Evolutionary conservation across 2,329 filamentous ascomycete genomes (phyloP), one percentile per base, ranked within the genome.

Genomic region (Paecilomyces variotii): DNA sequence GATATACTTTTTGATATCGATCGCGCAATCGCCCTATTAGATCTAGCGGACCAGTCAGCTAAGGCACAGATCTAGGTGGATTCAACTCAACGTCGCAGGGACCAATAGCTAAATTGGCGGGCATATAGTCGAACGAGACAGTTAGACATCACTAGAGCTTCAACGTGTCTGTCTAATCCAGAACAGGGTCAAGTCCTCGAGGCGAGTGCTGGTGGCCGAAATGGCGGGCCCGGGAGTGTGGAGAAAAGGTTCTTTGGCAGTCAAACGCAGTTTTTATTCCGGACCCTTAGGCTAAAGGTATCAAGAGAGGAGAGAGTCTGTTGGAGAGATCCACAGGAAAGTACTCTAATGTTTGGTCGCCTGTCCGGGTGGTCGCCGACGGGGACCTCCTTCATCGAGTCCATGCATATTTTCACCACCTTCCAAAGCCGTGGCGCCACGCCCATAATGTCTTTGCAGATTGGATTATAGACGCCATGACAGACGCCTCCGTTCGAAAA

Each of bases 351-450:
- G 39, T 45, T 45, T 32, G 11, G 35, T 45, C n/a, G n/a, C 12
- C 35, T 14, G 39, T 14, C 39, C 19, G 39, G 2, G 19, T 45
- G 39, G 39, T 45, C 39, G 39, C 39, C 39, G 39, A 45, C 39
- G 39, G 39, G 39, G 39, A 45, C 39, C 39, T 45, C 30, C 39
- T 45, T 10, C 30, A 32, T 61, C n/a, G 58, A 27, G 28, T 50
- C 12, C 54, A 55, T 58, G 2, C n/a, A 57, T 56, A 52, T 27
- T 26, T 27, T 32, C 6, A 56, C 35, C 25, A 58, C 39, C 34
- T 56, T n/a, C 54, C 59, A 35, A 12, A 30, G 51, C 53, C 58
- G 39, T 45, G 39, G 30, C 35, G 14, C 35, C 35, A 7, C 35
- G n/a, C 35, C 39, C 39, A 24, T 24, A 45, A 24, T 24, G 19